Base-by-base conservation (phyloP, 495 filamentous ascomycete species). In the Penicillium alfredii region DNA sequence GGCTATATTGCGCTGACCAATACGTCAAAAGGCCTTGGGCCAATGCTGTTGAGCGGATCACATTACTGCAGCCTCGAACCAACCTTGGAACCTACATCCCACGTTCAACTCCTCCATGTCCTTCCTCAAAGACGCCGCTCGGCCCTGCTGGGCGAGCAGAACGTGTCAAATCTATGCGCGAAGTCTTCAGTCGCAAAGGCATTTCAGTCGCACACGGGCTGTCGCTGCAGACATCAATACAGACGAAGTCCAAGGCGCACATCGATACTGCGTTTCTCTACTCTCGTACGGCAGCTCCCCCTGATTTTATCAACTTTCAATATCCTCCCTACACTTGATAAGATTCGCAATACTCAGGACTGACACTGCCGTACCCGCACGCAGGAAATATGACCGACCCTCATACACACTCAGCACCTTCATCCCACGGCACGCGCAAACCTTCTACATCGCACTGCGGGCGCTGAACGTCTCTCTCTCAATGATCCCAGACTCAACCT, bases 391-490 rank as follows among this genome's bases (percentile, higher is more conserved):
- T 56, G 92, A 97, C 61, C 78, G 84, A 30, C 82, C 92, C 35
- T 88, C 92, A 14, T 86, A 85, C 58, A 75, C 86, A n/a, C 76
- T 95, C 36, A 78, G 81, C 38, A 78, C 81, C 38, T 93, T 96
- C 66, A 73, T 95, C 36, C 88, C 88, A 11, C 69, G 64, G 1
- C 60, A 74, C 7, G 69, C 78, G 3, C 80, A 74, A 46, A 77
- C 90, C 53, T 83, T 85, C 41, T 94, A 97, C 64, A 77, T 94
- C 44, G 87, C 89, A 34, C 74, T 98, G 22, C 86, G 89, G 25
- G 86, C 92, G 21, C 77, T 98, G 63, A 98, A 98, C 55, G 73
- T 94, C 53, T 88, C 94, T 45, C 73, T 94, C 24, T 87, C 89
- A 24, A 73, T 81, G 23, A 81, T 97, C 44, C 84, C 90, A 34